A percentile compares a stretch with the other conserved stretches of the same genome.
These are phyloP conservation scores for Chalciporus piperatus DNA, from an alignment of 768 basidiomycete species.

Conservation along the genomic window DNA sequence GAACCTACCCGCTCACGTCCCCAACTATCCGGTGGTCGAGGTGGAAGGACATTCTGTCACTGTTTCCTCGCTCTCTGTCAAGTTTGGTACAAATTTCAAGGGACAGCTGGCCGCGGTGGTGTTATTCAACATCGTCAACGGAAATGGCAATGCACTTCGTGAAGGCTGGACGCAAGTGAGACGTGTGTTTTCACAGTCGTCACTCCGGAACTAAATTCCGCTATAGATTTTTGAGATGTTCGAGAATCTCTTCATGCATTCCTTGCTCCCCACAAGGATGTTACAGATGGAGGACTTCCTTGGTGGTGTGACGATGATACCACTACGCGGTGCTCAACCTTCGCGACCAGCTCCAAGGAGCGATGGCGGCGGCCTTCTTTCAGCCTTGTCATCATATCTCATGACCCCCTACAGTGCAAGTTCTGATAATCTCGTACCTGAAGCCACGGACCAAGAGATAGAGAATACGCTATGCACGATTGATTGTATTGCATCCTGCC, in stretches of 20 bases:
- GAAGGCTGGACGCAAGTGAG: slow-evolving; percentile 92
- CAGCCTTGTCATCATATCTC: slow-evolving; percentile 91
- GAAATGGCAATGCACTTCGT: slow-evolving; percentile 88
- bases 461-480: slow-evolving; percentile 94
- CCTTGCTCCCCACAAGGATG: slow-evolving; percentile 85
- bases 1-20: slow-evolving; percentile 62
- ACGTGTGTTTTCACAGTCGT: not conserved
- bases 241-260: slow-evolving; percentile 92
- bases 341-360: slow-evolving; percentile 57
- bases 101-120: slow-evolving; percentile 96
- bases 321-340: slow-evolving; percentile 73
- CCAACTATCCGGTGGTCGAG: slow-evolving; percentile 85
- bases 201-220: not conserved
- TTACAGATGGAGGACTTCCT: slow-evolving; percentile 98
- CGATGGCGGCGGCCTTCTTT: slow-evolving; percentile 91
- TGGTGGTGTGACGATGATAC: slow-evolving; percentile 91
- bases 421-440: slow-evolving; percentile 73
- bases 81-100: slow-evolving; percentile 93
- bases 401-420: slow-evolving; percentile 88
- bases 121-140: slow-evolving; percentile 95
- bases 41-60: slow-evolving; percentile 88
- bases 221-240: slow-evolving; percentile 96
- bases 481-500: slow-evolving; percentile 92
- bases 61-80: slow-evolving; percentile 87
- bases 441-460: slow-evolving; percentile 87